phyloP scores from a whole-genome alignment of 495 filamentous ascomycete species.

The Penicillium pulvis region DNA sequence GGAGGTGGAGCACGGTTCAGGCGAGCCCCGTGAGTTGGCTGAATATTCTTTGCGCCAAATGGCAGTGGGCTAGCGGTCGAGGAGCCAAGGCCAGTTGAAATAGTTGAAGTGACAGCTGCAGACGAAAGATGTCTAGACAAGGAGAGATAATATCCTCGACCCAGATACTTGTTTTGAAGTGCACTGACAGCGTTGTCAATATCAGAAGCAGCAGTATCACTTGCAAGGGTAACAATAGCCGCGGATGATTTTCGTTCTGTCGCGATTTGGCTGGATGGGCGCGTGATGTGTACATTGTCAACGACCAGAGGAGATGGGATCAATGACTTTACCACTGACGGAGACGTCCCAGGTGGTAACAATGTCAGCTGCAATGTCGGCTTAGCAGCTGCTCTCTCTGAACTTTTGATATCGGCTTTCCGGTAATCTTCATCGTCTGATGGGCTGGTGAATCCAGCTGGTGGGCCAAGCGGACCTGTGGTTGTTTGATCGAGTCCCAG shows the following conservation, averaged over 20 bases:
- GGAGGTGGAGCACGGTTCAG: conserved; percentile 60
- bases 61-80: conserved; percentile 63
- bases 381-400: conserved; percentile 76
- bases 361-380: conserved; percentile 80
- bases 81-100: conserved; percentile 52
- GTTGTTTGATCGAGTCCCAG: conserved; percentile 60
- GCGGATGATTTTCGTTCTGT: conserved; percentile 76
- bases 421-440: conserved; percentile 57
- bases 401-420: conserved; percentile 48
- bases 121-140: conserved; percentile 85
- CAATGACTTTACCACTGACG: conserved; percentile 71
- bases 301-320: conserved; percentile 69
- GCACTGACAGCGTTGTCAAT: conserved; percentile 79
- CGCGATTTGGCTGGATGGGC: conserved; percentile 54
- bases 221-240: conserved; percentile 82
- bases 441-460: conserved; percentile 47
- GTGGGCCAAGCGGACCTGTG: conserved; percentile 36
- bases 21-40: conserved; percentile 40
- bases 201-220: conserved; percentile 81
- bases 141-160: conserved; percentile 80
- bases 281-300: conserved; percentile 77
- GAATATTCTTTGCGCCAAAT: conserved; percentile 81
- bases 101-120: conserved; percentile 62
- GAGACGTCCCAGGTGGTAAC: conserved; percentile 65
- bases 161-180: conserved; percentile 85